These are phyloP conservation scores for Cytidiella melzeri DNA, from an alignment of 768 basidiomycete genomes.

Conservation along the genomic window DNA sequence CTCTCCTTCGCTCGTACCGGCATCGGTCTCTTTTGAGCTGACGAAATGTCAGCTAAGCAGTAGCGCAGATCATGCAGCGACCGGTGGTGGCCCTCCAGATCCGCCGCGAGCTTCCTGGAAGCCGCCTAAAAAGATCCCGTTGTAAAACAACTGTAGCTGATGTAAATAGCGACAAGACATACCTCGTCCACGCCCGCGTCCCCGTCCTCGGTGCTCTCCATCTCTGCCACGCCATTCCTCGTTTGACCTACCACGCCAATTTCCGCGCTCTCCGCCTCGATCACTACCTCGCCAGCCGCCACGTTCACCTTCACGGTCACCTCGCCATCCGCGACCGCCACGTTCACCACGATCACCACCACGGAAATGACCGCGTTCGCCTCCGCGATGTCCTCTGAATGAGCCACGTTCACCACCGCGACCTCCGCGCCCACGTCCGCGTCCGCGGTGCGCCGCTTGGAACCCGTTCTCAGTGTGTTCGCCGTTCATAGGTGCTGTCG, in stretches of 20 bases:
- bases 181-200: slow-evolving; percentile 28
- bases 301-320: slow-evolving; percentile 22
- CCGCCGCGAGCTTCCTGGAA: slow-evolving; percentile 19
- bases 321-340: slow-evolving; percentile 22
- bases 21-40: background rate
- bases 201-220: slow-evolving; percentile 22
- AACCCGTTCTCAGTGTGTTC: slow-evolving; percentile 56
- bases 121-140: slow-evolving; percentile 6
- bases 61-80: slow-evolving; percentile 9
- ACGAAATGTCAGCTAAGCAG: background rate
- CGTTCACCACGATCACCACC: slow-evolving; percentile 28
- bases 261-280: slow-evolving; percentile 12
- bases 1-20: background rate
- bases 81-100: slow-evolving; percentile 7
- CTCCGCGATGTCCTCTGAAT: slow-evolving; percentile 21
- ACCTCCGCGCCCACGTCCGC: slow-evolving; percentile 31
- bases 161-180: slow-evolving; percentile 3
- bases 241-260: slow-evolving; percentile 16
- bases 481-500: slow-evolving; percentile 21
- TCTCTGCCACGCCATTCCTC: slow-evolving; percentile 27
- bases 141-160: background rate
- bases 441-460: slow-evolving; percentile 18
- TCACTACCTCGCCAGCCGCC: slow-evolving; percentile 14
- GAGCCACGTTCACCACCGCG: slow-evolving; percentile 14
- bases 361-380: slow-evolving; percentile 19